phyloP scores from a whole-genome alignment of 2,329 filamentous ascomycete genomes.

The Nemania sp. region DNA sequence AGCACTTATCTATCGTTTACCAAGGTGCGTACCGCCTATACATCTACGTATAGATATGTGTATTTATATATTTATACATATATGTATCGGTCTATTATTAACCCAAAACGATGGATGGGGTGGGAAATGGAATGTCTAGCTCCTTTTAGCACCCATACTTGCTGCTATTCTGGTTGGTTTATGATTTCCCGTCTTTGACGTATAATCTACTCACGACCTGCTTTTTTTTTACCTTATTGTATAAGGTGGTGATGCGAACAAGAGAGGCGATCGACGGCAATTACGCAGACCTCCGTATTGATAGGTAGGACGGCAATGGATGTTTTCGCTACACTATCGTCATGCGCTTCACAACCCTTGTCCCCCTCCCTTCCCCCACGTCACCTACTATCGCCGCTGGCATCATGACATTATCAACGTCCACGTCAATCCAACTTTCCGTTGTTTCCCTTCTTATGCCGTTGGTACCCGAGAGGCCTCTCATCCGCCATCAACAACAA shows the following conservation, averaged over 20 bases:
- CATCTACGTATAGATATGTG: background rate
- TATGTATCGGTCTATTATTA: background rate
- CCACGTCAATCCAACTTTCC: slow-evolving; percentile 26
- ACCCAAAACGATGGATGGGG: background rate
- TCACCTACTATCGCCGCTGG: slow-evolving; percentile 23
- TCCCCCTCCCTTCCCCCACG: slow-evolving; percentile 8
- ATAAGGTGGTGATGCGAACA: background rate
- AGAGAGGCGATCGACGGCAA: slow-evolving; percentile 8
- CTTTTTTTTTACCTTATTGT: background rate
- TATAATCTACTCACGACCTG: background rate
- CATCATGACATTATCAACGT: slow-evolving; percentile 30
- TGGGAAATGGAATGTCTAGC: background rate
- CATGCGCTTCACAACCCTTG: slow-evolving; percentile 23
- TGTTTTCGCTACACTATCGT: slow-evolving; percentile 7
- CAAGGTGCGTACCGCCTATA: background rate
- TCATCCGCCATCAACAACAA: background rate
- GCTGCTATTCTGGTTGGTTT: background rate
- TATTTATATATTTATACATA: background rate
- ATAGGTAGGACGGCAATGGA: slow-evolving; percentile 12
- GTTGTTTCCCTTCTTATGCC: background rate
- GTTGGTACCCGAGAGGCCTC: background rate
- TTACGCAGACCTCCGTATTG: background rate
- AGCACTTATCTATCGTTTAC: background rate
- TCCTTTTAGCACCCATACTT: background rate
- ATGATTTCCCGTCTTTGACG: background rate